Conservation (phyloP, 805 yeast genomes). For the Pichia insulana region DNA sequence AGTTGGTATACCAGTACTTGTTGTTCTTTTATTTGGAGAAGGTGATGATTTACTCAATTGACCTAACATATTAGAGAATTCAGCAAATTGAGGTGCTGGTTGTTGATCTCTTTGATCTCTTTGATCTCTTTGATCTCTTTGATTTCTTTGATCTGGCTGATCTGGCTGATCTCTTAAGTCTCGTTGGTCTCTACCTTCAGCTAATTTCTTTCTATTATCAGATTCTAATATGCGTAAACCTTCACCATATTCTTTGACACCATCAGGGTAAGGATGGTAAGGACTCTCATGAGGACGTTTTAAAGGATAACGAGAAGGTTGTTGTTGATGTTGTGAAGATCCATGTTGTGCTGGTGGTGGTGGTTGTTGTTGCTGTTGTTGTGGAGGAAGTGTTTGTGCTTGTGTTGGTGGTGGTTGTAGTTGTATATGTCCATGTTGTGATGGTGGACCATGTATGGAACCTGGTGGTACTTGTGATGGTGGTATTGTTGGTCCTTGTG, state of each 20-base stretch:
- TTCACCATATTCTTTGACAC: conserved; percentile 68
- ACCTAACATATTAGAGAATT: conserved; percentile 15
- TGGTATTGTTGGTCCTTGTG: conserved; percentile 11
- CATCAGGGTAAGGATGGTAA: conserved; percentile 4
- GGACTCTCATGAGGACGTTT: conserved; percentile 1
- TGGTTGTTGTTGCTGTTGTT: neutral
- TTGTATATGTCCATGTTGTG: conserved; percentile 9
- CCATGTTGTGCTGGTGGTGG: conserved; percentile 1
- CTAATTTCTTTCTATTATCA: conserved; percentile 60
- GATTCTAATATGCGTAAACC: conserved; percentile 67
- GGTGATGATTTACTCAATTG: conserved; percentile 7
- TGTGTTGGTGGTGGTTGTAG: conserved; percentile 1
- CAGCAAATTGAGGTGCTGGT: conserved; percentile 13
- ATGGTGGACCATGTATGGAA: neutral
- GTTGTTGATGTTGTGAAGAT: conserved; percentile 3
- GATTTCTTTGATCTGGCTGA: too few relatives aligned
- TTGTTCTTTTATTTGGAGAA: conserved; percentile 3
- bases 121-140: too few relatives aligned
- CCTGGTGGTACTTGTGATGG: conserved; percentile 7
- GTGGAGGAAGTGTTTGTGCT: too few relatives aligned
- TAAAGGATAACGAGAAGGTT: neutral
- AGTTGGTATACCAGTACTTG: conserved; percentile 9
- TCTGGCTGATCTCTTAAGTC: too few relatives aligned
- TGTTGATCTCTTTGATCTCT: too few relatives aligned
- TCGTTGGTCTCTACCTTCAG: neutral